These are phyloP conservation scores for Solanum pimpinellifolium DNA, from an alignment of 257 asterid genomes.

Conservation along the genomic window DNA sequence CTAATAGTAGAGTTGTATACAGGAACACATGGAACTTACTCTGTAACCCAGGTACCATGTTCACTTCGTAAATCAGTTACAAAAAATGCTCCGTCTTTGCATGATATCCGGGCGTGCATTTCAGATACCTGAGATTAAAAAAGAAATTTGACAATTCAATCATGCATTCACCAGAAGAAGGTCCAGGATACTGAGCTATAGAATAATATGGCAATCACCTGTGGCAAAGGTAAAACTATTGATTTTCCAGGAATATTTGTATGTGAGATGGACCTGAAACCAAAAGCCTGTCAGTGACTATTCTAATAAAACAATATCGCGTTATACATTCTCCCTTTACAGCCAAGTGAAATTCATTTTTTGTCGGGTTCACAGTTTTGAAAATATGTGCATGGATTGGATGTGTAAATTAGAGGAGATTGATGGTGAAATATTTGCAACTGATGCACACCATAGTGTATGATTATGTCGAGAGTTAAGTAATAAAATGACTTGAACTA, in stretches of 20 bases:
- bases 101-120: constrained; percentile 61
- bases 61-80: constrained; percentile 71
- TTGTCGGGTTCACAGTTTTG: not conserved
- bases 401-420: not conserved
- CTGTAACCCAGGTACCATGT: constrained; percentile 74
- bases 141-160: not conserved
- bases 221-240: constrained; percentile 42
- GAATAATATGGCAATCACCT: constrained; percentile 25
- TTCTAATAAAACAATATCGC: not conserved
- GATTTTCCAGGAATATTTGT: constrained; percentile 46
- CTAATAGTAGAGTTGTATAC: not conserved
- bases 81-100: constrained; percentile 55
- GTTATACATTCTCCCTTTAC: not conserved
- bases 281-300: not conserved
- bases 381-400: not conserved
- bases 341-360: not conserved
- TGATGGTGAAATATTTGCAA: not conserved
- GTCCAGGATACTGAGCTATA: not conserved
- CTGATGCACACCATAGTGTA: not conserved
- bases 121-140: constrained; percentile 34
- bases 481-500: not conserved
- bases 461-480: not conserved
- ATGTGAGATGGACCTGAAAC: constrained; percentile 46
- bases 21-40: constrained; percentile 25
- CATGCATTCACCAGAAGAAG: not conserved